Conservation (phyloP, 2,329 filamentous ascomycete genomes). For the Emericellopsis atlantica region DNA sequence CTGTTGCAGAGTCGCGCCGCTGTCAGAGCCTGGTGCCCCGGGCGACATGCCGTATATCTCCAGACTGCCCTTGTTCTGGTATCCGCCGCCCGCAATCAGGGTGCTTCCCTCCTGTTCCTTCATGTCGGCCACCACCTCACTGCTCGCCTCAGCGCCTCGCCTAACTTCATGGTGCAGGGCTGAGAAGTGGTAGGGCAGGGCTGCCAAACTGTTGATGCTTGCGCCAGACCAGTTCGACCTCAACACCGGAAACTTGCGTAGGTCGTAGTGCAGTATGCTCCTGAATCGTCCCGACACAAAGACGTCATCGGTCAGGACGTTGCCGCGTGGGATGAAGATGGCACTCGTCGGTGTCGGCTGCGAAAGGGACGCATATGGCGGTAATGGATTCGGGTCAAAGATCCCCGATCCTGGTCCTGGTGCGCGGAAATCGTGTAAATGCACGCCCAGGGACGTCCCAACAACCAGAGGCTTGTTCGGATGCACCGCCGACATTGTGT, state of each 20-base stretch:
- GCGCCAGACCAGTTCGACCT: slow-evolving; percentile 77
- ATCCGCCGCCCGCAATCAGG: slow-evolving; percentile 74
- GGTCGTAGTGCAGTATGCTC: slow-evolving; percentile 79
- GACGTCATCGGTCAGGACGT: slow-evolving; percentile 60
- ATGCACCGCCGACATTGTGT: slow-evolving; percentile 61
- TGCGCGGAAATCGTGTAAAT: slow-evolving; percentile 66
- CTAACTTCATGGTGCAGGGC: slow-evolving; percentile 47
- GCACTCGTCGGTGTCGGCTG: slow-evolving; percentile 77
- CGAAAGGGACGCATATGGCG: slow-evolving; percentile 57
- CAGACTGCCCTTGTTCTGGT: slow-evolving; percentile 81
- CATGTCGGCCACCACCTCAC: slow-evolving; percentile 37
- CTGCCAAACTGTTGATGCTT: slow-evolving; percentile 59
- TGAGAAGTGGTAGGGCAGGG: slow-evolving; percentile 55
- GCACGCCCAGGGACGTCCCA: slow-evolving; percentile 68
- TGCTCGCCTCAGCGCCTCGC: slow-evolving; percentile 39
- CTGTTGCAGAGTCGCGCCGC: slow-evolving; percentile 13
- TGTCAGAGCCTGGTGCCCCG: slow-evolving; percentile 9
- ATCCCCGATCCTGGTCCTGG: slow-evolving; percentile 20
- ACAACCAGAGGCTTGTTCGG: slow-evolving; percentile 64
- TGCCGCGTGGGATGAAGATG: slow-evolving; percentile 52
- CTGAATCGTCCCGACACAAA: slow-evolving; percentile 84
- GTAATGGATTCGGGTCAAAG: slow-evolving; percentile 38
- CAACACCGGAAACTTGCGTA: slow-evolving; percentile 70
- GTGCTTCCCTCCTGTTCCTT: slow-evolving; percentile 49
- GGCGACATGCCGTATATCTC: slow-evolving; percentile 62